phyloP scores from a whole-genome alignment of 495 filamentous ascomycete species.

The Articulospora tetracladia region DNA sequence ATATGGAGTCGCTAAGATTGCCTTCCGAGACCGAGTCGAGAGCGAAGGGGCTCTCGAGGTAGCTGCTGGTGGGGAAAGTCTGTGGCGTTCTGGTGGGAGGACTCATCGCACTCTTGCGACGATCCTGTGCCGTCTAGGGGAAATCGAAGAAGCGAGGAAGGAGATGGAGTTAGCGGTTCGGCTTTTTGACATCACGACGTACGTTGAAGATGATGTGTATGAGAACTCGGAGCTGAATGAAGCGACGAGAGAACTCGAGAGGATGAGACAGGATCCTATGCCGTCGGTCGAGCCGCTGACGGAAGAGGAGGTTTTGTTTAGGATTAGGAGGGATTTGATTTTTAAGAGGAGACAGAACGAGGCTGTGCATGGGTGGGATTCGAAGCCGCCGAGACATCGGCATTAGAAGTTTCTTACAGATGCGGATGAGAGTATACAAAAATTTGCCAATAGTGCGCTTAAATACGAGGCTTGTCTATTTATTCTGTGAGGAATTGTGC shows the following conservation, averaged over 20 bases:
- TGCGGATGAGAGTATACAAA: too few species aligned
- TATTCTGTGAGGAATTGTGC: too few species aligned
- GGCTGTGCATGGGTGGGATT: background rate
- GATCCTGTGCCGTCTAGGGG: slow-evolving; percentile 1
- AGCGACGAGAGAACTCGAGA: slow-evolving; percentile 2
- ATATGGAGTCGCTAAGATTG: background rate
- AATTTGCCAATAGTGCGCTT: too few species aligned
- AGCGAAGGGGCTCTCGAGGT: background rate
- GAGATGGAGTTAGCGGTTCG: slow-evolving; percentile 1
- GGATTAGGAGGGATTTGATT: background rate
- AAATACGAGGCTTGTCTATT: too few species aligned
- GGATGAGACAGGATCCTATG: slow-evolving; percentile 1
- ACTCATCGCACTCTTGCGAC: slow-evolving; percentile 1
- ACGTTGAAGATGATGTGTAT: slow-evolving; percentile 5
- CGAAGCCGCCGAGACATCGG: background rate
- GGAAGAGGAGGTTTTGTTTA: slow-evolving; percentile 1
- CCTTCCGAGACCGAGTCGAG: background rate
- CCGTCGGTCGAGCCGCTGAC: background rate
- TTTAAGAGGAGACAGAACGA: background rate
- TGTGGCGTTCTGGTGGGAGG: slow-evolving; percentile 2
- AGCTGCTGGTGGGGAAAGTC: background rate
- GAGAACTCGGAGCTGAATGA: slow-evolving; percentile 1
- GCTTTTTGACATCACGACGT: slow-evolving; percentile 2
- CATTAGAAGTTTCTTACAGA: too few species aligned
- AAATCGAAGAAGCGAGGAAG: slow-evolving; percentile 4